These are phyloP conservation scores for Xylariaceae sp. DNA, from an alignment of 2,329 filamentous ascomycete genomes.

Conservation along the genomic window DNA sequence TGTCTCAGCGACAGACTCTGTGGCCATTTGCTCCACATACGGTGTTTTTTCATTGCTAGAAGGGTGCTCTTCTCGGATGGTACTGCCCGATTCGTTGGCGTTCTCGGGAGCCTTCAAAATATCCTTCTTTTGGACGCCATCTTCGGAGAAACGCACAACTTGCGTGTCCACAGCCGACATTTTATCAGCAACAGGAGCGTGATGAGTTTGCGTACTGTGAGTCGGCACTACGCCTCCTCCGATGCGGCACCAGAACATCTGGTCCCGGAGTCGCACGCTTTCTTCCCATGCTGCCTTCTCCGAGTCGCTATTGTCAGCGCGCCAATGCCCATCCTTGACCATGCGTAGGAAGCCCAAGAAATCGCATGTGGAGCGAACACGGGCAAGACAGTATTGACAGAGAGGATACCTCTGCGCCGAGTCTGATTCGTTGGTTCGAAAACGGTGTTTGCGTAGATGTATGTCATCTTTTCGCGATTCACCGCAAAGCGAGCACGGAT, in stretches of 20 bases:
- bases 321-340: slow-evolving; percentile 88
- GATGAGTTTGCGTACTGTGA: slow-evolving; percentile 25
- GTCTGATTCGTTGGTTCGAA: slow-evolving; percentile 82
- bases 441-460: slow-evolving; percentile 78
- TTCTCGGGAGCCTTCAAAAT: slow-evolving; percentile 5
- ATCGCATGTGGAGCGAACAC: slow-evolving; percentile 84
- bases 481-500: slow-evolving; percentile 83
- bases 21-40: neutral
- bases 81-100: slow-evolving; percentile 11
- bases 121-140: slow-evolving; percentile 9
- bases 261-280: slow-evolving; percentile 79
- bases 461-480: slow-evolving; percentile 68
- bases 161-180: slow-evolving; percentile 33
- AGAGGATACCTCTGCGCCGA: slow-evolving; percentile 85
- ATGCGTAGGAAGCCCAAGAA: slow-evolving; percentile 89
- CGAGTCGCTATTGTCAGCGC: slow-evolving; percentile 75
- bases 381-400: slow-evolving; percentile 80
- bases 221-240: slow-evolving; percentile 85
- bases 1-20: neutral
- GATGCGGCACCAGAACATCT: slow-evolving; percentile 95
- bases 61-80: slow-evolving; percentile 5
- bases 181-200: slow-evolving; percentile 27
- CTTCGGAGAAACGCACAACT: slow-evolving; percentile 5
- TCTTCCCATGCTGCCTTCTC: slow-evolving; percentile 93
- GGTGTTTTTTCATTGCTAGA: slow-evolving; percentile 5